phyloP scores from a whole-genome alignment of 2,329 filamentous ascomycete species.

The Fusarium piperis region DNA sequence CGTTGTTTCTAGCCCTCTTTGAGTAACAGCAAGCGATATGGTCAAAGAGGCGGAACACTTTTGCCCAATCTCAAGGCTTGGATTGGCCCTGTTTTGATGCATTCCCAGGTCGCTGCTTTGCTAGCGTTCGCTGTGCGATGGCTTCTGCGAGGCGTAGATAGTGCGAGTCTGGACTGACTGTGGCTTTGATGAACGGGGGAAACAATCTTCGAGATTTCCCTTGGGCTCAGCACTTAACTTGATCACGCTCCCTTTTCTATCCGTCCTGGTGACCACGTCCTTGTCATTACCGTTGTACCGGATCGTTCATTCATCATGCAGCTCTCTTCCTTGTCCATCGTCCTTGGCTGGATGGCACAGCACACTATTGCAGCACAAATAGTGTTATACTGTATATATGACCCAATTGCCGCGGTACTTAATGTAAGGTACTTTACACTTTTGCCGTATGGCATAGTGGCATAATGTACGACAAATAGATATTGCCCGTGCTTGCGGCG shows the following conservation, averaged over 20 bases:
- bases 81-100: neutral
- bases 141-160: neutral
- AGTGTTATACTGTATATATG: too few relatives aligned
- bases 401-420: too few relatives aligned
- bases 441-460: too few relatives aligned
- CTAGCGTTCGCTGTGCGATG: neutral
- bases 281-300: neutral
- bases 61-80: neutral
- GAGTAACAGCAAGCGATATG: neutral
- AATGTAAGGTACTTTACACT: too few relatives aligned
- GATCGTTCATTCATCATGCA: neutral
- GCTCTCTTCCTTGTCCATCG: neutral
- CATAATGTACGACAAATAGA: too few relatives aligned
- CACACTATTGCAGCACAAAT: neutral
- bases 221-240: neutral
- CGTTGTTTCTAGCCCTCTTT: neutral
- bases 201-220: neutral
- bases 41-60: too few relatives aligned
- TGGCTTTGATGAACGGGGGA: neutral
- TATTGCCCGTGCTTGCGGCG: neutral
- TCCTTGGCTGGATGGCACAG: neutral
- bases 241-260: too few relatives aligned
- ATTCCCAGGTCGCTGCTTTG: neutral
- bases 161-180: neutral
- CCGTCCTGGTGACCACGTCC: too few relatives aligned